phyloP scores from a whole-genome alignment of 2,329 filamentous ascomycete species.

The Xylariaceae sp. region DNA sequence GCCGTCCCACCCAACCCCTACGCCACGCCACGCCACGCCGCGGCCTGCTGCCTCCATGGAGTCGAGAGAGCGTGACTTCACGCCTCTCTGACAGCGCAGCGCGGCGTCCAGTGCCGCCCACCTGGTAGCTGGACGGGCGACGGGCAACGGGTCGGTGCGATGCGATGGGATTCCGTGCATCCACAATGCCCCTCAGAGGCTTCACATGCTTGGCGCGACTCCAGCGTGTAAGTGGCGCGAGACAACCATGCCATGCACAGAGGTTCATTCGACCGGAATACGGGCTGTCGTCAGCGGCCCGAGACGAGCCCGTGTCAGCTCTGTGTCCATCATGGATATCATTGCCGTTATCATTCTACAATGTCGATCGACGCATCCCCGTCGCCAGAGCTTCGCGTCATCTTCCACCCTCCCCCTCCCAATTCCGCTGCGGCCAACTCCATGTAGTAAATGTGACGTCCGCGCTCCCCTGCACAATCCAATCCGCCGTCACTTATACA shows the following conservation, averaged over 20 bases:
- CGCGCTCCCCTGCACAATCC: neutral
- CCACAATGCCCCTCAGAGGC: neutral
- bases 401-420: neutral
- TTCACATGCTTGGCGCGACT: conserved; percentile 9
- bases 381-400: neutral
- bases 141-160: conserved; percentile 21
- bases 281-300: conserved; percentile 4
- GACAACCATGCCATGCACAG: neutral
- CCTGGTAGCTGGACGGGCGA: conserved; percentile 4
- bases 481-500: neutral
- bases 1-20: conserved; percentile 5
- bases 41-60: neutral
- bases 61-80: neutral
- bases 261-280: neutral
- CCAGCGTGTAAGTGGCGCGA: conserved; percentile 11
- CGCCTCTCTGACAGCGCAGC: conserved; percentile 3
- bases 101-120: conserved; percentile 5
- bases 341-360: neutral
- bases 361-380: neutral
- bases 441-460: neutral
- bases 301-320: neutral
- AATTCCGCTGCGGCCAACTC: neutral
- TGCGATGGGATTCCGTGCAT: conserved; percentile 15
- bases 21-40: neutral
- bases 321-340: neutral